Evolutionary conservation across 139 green algal species (phyloP).

Genomic region (Pedinophyceae sp.): DNA sequence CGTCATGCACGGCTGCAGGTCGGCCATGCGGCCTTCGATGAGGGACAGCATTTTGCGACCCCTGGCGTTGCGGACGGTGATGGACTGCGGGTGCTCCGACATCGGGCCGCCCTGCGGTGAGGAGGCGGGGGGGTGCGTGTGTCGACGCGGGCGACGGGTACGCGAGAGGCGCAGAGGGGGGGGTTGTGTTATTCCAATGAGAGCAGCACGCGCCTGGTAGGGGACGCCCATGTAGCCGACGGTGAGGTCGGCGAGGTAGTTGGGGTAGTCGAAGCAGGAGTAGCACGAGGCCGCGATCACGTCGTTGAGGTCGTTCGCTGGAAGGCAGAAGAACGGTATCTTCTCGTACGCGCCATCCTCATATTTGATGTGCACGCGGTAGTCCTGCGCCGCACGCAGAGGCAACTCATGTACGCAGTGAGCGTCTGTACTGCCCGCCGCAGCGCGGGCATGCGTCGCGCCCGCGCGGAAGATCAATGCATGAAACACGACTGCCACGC

Average conservation of each 20-base stretch:
- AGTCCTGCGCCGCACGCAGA: conserved; percentile 27
- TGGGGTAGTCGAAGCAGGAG: conserved; percentile 94
- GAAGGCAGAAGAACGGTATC: conserved; percentile 92
- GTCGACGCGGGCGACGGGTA: background rate
- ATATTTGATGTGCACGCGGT: conserved; percentile 69
- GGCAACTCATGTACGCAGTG: background rate
- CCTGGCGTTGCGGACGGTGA: conserved; percentile 72
- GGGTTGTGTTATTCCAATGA: conserved; percentile 1
- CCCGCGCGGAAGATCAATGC: too few relatives aligned
- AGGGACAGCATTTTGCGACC: conserved; percentile 64
- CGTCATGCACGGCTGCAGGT: too few relatives aligned
- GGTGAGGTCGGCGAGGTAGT: conserved; percentile 78
- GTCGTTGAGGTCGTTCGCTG: conserved; percentile 78
- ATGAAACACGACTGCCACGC: too few relatives aligned
- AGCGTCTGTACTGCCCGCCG: background rate
- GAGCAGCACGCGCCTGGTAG: conserved; percentile 24
- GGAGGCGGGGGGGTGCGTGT: background rate
- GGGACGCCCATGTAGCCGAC: conserved; percentile 94
- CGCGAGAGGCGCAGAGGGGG: too few relatives aligned
- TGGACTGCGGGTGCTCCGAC: conserved; percentile 75
- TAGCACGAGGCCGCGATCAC: conserved; percentile 90
- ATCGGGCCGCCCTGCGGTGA: conserved; percentile 47
- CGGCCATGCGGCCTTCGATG: too few relatives aligned
- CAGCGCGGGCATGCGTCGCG: background rate
- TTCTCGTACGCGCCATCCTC: conserved; percentile 72